Conservation (phyloP, 1,284 basidiomycete genomes). For the Fomes fomentarius region DNA sequence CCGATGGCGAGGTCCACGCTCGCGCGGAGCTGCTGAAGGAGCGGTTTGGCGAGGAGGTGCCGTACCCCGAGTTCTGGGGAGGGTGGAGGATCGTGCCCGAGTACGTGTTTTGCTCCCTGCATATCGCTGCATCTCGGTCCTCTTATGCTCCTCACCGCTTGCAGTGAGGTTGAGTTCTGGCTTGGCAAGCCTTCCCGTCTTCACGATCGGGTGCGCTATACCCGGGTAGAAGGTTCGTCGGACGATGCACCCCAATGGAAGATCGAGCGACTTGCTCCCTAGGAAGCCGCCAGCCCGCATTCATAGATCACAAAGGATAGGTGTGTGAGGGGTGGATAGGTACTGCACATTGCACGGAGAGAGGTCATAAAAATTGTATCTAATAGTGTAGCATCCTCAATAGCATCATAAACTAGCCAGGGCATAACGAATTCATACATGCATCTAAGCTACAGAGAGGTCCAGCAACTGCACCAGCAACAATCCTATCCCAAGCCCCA, state of each 20-base stretch:
- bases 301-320: no score
- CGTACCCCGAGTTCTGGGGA: conserved; percentile 93
- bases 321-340: no score
- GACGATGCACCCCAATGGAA: conserved; percentile 65
- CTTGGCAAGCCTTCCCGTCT: conserved; percentile 86
- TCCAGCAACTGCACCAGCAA: conserved; percentile 1
- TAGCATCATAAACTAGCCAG: conserved; percentile 2
- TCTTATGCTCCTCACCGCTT: no score
- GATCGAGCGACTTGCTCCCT: conserved; percentile 78
- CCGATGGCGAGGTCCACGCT: conserved; percentile 68
- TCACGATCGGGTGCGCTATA: conserved; percentile 88
- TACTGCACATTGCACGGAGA: no score
- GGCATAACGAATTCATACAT: conserved; percentile 12
- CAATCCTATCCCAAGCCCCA: not conserved
- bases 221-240: conserved; percentile 54
- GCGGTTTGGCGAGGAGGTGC: conserved; percentile 69
- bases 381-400: conserved; percentile 3
- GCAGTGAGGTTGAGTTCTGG: conserved; percentile 90
- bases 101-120: conserved; percentile 49
- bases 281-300: not conserved
- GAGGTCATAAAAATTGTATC: conserved; percentile 2
- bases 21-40: conserved; percentile 64
- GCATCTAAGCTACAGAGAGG: conserved; percentile 15
- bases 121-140: not conserved
- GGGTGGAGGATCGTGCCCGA: conserved; percentile 92